Evolutionary conservation across 176 grass and related monocot genomes (phyloP).

Genomic region (Triticum urartu): DNA sequence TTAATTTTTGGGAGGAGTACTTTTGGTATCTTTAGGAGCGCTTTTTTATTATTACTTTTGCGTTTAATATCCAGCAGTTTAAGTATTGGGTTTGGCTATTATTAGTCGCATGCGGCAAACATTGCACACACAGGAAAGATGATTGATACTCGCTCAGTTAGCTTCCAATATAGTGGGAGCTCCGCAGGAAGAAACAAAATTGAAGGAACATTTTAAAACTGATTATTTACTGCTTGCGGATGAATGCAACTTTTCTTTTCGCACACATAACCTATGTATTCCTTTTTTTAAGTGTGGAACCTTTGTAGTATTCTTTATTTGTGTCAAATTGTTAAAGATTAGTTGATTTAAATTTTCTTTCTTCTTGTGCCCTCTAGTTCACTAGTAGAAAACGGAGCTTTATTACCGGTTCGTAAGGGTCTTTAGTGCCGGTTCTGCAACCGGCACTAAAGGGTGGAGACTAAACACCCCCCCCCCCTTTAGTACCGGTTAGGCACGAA

Average conservation of each 20-base stretch:
- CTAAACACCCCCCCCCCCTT: too few relatives aligned
- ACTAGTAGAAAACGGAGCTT: too few relatives aligned
- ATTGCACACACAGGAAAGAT: background rate
- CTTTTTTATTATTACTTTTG: background rate
- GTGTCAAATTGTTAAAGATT: too few relatives aligned
- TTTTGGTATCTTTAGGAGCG: background rate
- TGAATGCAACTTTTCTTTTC: background rate
- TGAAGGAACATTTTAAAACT: background rate
- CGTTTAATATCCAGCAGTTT: background rate
- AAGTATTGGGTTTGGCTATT: background rate
- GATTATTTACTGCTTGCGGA: background rate
- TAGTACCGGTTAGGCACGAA: too few relatives aligned
- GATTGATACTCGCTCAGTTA: background rate
- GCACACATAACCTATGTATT: background rate
- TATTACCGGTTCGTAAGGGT: too few relatives aligned
- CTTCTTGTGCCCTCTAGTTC: too few relatives aligned
- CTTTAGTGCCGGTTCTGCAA: too few relatives aligned
- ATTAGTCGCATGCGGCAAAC: background rate
- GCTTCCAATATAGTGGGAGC: background rate
- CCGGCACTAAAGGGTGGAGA: too few relatives aligned
- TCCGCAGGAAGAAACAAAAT: background rate
- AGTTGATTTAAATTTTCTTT: too few relatives aligned
- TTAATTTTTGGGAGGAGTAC: background rate
- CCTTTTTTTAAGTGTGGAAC: background rate
- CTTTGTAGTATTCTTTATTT: too few relatives aligned